Conservation (phyloP, 345 rosid species). For the Zanthoxylum bungeanum region DNA sequence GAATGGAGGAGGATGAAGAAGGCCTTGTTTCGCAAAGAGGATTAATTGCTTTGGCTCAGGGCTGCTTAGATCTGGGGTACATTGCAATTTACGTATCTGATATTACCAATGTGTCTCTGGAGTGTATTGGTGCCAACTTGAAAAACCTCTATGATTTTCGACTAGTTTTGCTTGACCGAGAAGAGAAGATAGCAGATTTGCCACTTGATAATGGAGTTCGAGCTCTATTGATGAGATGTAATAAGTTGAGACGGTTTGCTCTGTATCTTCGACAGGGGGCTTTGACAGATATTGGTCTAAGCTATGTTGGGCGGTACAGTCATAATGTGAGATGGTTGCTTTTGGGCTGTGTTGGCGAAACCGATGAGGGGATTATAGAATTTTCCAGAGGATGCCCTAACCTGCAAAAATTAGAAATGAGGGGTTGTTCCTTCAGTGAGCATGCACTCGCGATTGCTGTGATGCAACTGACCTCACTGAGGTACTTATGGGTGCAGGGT, state of each 20-base stretch:
- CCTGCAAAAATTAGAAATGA: constrained; percentile 88
- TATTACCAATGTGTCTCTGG: constrained; percentile 72
- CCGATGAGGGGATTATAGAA: constrained; percentile 70
- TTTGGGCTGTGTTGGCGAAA: constrained; percentile 74
- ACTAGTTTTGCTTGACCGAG: constrained; percentile 75
- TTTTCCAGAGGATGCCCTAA: constrained; percentile 88
- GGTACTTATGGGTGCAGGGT: constrained; percentile 98
- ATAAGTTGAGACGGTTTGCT: constrained; percentile 73
- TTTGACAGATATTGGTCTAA: constrained; percentile 76
- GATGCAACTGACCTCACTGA: constrained; percentile 57
- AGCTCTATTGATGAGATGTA: constrained; percentile 76
- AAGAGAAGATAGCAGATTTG: constrained; percentile 68
- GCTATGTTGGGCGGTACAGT: constrained; percentile 74
- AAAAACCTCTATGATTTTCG: constrained; percentile 86
- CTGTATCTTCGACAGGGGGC: constrained; percentile 81
- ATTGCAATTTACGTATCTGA: constrained; percentile 88
- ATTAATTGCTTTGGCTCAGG: constrained; percentile 74
- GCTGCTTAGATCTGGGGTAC: constrained; percentile 74
- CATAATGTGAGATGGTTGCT: constrained; percentile 90
- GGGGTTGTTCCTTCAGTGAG: constrained; percentile 88
- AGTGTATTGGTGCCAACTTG: constrained; percentile 53
- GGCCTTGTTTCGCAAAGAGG: constrained; percentile 90
- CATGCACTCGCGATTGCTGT: constrained; percentile 68
- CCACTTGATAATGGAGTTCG: constrained; percentile 94
- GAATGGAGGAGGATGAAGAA: constrained; percentile 81